These are phyloP conservation scores for Aspergillus bombycis DNA, from an alignment of 2,329 filamentous ascomycete species.

Conservation along the genomic window DNA sequence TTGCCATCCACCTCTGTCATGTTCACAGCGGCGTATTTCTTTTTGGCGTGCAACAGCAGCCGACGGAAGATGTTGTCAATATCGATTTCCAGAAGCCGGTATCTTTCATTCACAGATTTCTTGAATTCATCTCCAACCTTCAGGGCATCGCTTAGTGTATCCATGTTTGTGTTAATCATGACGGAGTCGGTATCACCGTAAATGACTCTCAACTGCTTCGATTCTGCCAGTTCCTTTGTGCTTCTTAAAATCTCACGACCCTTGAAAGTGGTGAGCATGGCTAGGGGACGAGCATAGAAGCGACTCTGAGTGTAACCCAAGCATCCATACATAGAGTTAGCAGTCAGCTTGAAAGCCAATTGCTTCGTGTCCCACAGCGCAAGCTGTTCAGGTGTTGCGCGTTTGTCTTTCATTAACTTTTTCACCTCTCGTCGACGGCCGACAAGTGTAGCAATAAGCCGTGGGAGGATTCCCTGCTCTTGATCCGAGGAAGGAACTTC, in stretches of 20 bases:
- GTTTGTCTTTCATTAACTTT: constrained; percentile 93
- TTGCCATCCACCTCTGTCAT: constrained; percentile 87
- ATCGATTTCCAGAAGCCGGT: constrained; percentile 91
- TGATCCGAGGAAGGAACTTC: constrained; percentile 76
- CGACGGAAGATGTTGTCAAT: constrained; percentile 97
- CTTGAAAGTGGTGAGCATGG: constrained; percentile 95
- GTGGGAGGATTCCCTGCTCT: constrained; percentile 82
- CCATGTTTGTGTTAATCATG: constrained; percentile 99
- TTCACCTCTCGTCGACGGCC: constrained; percentile 89
- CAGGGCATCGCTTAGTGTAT: constrained; percentile 86
- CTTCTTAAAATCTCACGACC: constrained; percentile 95
- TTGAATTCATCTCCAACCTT: constrained; percentile 96
- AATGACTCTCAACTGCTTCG: constrained; percentile 88
- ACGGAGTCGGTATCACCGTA: constrained; percentile 99
- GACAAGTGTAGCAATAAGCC: constrained; percentile 89
- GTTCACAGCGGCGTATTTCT: constrained; percentile 98
- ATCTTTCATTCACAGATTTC: constrained; percentile 88
- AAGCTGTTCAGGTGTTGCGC: constrained; percentile 80
- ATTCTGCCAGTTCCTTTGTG: constrained; percentile 94
- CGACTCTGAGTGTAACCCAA: constrained; percentile 95
- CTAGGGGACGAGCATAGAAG: constrained; percentile 93
- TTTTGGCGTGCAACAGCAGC: constrained; percentile 93
- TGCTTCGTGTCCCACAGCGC: constrained; percentile 99
- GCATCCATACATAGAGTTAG: constrained; percentile 99
- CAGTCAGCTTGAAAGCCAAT: constrained; percentile 91